Percentiles rank a stretch among this genome's conserved stretches.
phyloP scores from a whole-genome alignment of 129 eudicot species.

The Helianthus annuus region HanXRQr2.0-SUNRISE NC_035447.2:18663265-18663764 shows the following conservation, averaged over 20 bases:
- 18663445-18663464: constrained; percentile 70
- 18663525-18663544: constrained; percentile 10
- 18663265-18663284: too few relatives aligned
- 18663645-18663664: too few relatives aligned
- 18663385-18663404: constrained; percentile 88
- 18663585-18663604: too few relatives aligned
- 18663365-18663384: constrained; percentile 81
- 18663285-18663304: background rate
- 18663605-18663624: too few relatives aligned
- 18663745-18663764: too few relatives aligned
- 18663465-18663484: background rate
- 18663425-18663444: constrained; percentile 95
- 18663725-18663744: too few relatives aligned
- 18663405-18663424: constrained; percentile 84
- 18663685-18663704: too few relatives aligned
- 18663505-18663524: background rate
- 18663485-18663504: background rate
- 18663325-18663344: constrained; percentile 18
- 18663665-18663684: too few relatives aligned
- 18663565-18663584: constrained; percentile 55
- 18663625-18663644: too few relatives aligned
- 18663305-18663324: constrained; percentile 11
- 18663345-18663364: constrained; percentile 92
- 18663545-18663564: constrained; percentile 23
- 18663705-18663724: too few relatives aligned